A percentile compares a stretch with the other conserved stretches of the same genome.
These are phyloP conservation scores for Spencermartinsiella ligniputridi DNA, from an alignment of 1,139 yeast genomes.

Conservation along the genomic window DNA sequence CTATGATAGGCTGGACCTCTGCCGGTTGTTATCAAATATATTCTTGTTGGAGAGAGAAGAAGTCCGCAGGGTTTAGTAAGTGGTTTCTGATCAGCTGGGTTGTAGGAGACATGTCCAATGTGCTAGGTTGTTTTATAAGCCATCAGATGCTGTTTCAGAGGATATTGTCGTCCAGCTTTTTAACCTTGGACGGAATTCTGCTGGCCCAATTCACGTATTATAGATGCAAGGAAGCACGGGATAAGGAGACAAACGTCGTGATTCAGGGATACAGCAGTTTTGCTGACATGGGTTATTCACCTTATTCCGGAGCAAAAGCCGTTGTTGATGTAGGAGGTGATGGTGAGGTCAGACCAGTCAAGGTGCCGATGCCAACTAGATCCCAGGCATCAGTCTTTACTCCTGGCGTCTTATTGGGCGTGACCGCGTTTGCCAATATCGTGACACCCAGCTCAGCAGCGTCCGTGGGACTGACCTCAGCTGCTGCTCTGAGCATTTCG, in stretches of 20 bases:
- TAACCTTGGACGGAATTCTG: conserved; percentile 26
- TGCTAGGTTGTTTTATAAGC: conserved; percentile 30
- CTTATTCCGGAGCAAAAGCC: not conserved
- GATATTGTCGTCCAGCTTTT: conserved; percentile 25
- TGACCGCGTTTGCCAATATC: not conserved
- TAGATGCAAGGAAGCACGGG: conserved; percentile 5
- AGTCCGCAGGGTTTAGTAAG: conserved; percentile 33
- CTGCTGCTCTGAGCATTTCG: not conserved
- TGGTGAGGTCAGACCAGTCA: not conserved
- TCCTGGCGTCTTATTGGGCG: not conserved
- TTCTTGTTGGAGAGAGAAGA: conserved; percentile 24
- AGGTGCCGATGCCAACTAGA: not conserved
- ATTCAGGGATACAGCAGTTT: not conserved
- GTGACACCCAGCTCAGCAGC: not conserved
- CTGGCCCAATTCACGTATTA: conserved; percentile 28
- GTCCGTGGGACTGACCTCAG: not conserved
- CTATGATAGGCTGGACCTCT: conserved; percentile 29
- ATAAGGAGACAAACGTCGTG: not conserved
- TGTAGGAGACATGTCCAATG: conserved; percentile 30
- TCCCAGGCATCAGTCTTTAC: not conserved
- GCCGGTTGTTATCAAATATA: conserved; percentile 33
- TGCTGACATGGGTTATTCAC: not conserved
- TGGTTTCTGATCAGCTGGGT: conserved; percentile 30
- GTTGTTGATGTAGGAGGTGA: not conserved
- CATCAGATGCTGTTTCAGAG: conserved; percentile 32